Percentiles rank a stretch among this genome's conserved stretches.
phyloP scores from a whole-genome alignment of 306 rosid species.

The Hylodesmum podocarpum region DNA sequence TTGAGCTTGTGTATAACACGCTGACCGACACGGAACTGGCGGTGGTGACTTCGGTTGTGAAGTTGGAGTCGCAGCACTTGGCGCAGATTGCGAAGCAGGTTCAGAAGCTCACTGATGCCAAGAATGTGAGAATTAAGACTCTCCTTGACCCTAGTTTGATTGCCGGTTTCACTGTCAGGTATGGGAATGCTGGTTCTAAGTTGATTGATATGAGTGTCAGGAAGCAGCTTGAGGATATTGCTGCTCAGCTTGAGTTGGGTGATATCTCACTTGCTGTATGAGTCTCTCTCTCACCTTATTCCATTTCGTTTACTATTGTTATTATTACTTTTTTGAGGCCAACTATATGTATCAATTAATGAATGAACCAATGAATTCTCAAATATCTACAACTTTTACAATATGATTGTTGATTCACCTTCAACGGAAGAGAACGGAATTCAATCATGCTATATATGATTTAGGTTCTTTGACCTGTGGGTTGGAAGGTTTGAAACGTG shows the following conservation, averaged over 20 bases:
- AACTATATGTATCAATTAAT: not conserved
- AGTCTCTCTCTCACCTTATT: not conserved
- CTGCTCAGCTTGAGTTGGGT: conserved; percentile 77
- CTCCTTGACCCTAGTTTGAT: conserved; percentile 67
- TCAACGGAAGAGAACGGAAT: no score
- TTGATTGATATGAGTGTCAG: conserved; percentile 89
- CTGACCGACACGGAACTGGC: conserved; percentile 71
- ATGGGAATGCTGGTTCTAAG: conserved; percentile 72
- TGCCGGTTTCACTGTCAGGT: conserved; percentile 88
- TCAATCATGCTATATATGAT: no score
- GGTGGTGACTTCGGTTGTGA: conserved; percentile 87
- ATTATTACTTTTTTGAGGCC: conserved; percentile 2
- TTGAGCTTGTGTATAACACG: conserved; percentile 57
- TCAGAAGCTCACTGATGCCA: conserved; percentile 86
- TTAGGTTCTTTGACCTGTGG: no score
- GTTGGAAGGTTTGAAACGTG: no score
- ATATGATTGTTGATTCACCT: no score
- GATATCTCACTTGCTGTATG: conserved; percentile 57
- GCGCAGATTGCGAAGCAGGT: conserved; percentile 96
- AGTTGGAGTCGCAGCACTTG: conserved; percentile 80
- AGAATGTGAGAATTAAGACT: conserved; percentile 80
- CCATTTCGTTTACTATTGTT: not conserved
- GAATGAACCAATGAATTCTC: not conserved
- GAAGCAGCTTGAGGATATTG: conserved; percentile 91
- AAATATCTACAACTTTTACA: conserved; percentile 22